Evolutionary conservation across 2,329 filamentous ascomycete species (phyloP).

Genomic region (Aspergillus nomiae): DNA sequence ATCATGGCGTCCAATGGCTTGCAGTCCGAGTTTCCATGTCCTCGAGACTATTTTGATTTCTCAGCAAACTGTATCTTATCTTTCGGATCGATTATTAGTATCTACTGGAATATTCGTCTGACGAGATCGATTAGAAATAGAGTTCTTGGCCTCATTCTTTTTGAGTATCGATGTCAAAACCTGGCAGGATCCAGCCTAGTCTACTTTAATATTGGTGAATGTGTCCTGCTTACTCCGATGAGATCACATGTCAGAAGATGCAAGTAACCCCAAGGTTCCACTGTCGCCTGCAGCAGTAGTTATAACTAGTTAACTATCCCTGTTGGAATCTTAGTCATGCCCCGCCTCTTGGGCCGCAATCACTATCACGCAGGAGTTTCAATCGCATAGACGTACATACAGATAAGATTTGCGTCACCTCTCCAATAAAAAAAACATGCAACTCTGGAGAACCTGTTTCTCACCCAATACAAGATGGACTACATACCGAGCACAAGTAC

Average conservation of each 20-base stretch:
- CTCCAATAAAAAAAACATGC: neutral
- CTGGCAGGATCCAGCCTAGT: neutral
- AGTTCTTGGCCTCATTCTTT: neutral
- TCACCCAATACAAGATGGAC: neutral
- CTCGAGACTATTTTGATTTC: neutral
- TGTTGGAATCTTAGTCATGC: neutral
- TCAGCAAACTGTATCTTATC: neutral
- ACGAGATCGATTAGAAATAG: neutral
- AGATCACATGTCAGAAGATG: neutral
- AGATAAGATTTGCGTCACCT: neutral
- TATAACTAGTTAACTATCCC: neutral
- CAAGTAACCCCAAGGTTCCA: neutral
- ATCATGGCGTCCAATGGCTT: conserved; percentile 1
- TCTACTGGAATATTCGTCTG: neutral
- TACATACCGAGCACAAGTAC: neutral
- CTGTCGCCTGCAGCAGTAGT: neutral
- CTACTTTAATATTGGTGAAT: neutral
- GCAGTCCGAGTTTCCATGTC: neutral
- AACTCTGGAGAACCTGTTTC: neutral
- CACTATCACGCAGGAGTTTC: no score
- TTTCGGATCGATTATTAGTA: neutral
- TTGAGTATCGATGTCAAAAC: neutral
- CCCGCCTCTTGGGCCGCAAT: neutral
- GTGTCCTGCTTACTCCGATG: neutral
- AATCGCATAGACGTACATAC: neutral